These are phyloP conservation scores for Ophiostoma quercus DNA, from an alignment of 2,329 filamentous ascomycete species.

Conservation along the genomic window DNA sequence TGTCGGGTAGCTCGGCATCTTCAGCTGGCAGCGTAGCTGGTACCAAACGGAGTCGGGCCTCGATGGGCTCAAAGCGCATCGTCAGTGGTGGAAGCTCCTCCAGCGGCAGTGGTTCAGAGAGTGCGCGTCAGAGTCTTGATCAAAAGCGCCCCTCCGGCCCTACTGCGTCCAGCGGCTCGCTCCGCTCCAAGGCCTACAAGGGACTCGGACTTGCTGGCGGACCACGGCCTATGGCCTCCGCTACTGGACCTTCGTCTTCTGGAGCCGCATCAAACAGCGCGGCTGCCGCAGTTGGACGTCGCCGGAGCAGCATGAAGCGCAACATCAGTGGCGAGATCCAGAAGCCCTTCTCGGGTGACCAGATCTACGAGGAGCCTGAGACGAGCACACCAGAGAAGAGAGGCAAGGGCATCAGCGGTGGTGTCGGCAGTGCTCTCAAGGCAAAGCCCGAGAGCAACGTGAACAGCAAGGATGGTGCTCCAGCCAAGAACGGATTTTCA, in stretches of 20 bases:
- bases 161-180: conserved; percentile 20
- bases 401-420: background rate
- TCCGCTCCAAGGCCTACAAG: conserved; percentile 39
- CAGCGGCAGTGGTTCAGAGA: conserved; percentile 27
- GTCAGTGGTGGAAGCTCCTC: conserved; percentile 30
- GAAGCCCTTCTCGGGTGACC: conserved; percentile 65
- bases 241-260: conserved; percentile 22
- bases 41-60: conserved; percentile 34
- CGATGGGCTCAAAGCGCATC: conserved; percentile 29
- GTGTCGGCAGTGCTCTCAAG: conserved; percentile 36
- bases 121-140: conserved; percentile 35
- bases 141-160: background rate
- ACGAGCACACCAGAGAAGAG: conserved; percentile 33
- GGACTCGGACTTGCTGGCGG: conserved; percentile 38
- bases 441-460: conserved; percentile 61
- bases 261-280: conserved; percentile 14
- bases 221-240: conserved; percentile 30
- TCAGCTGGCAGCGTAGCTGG: conserved; percentile 39
- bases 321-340: conserved; percentile 65
- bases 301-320: conserved; percentile 61
- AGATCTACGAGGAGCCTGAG: conserved; percentile 86
- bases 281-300: conserved; percentile 35
- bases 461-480: conserved; percentile 44
- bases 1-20: conserved; percentile 47
- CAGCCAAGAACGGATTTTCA: conserved; percentile 28